Percentiles rank a stretch among this genome's conserved stretches.
Evolutionary conservation across 495 filamentous ascomycete genomes (phyloP).

Genomic region (Penicilliopsis zonata): DNA sequence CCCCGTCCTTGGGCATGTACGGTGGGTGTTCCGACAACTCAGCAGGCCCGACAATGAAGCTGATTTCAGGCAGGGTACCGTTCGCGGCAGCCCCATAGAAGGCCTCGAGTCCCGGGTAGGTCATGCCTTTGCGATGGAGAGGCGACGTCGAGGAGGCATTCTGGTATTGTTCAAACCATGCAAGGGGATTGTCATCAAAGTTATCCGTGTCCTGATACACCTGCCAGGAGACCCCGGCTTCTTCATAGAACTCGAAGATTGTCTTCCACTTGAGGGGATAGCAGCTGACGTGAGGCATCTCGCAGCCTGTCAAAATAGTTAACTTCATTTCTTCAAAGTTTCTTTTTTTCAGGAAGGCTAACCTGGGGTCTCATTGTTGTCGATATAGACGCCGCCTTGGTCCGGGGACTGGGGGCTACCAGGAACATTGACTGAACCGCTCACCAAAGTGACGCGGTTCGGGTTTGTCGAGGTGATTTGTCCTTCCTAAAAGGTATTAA

Average conservation of each 20-base stretch:
- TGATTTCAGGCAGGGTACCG: slow-evolving; percentile 39
- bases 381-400: slow-evolving; percentile 39
- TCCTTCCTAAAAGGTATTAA: slow-evolving; percentile 21
- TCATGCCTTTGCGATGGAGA: slow-evolving; percentile 32
- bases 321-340: too few relatives aligned
- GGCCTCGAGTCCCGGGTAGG: slow-evolving; percentile 29
- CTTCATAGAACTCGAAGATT: slow-evolving; percentile 37
- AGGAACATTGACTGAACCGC: slow-evolving; percentile 40
- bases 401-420: slow-evolving; percentile 30
- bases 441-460: slow-evolving; percentile 42
- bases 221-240: slow-evolving; percentile 42
- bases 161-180: slow-evolving; percentile 44
- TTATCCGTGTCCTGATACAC: slow-evolving; percentile 42
- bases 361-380: slow-evolving; percentile 44
- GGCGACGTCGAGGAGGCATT: slow-evolving; percentile 21
- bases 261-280: slow-evolving; percentile 46
- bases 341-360: slow-evolving; percentile 1
- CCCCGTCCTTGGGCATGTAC: slow-evolving; percentile 40
- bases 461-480: slow-evolving; percentile 43
- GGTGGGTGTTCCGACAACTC: slow-evolving; percentile 43
- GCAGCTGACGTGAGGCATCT: slow-evolving; percentile 31
- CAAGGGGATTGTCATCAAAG: slow-evolving; percentile 42
- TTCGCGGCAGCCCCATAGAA: slow-evolving; percentile 40
- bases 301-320: too few relatives aligned
- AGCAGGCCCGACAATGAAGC: slow-evolving; percentile 39